Percentiles rank a stretch among this genome's conserved stretches.
Evolutionary conservation across 305 asterid species (phyloP).

Genomic region (Fraxinus paxiana): DNA sequence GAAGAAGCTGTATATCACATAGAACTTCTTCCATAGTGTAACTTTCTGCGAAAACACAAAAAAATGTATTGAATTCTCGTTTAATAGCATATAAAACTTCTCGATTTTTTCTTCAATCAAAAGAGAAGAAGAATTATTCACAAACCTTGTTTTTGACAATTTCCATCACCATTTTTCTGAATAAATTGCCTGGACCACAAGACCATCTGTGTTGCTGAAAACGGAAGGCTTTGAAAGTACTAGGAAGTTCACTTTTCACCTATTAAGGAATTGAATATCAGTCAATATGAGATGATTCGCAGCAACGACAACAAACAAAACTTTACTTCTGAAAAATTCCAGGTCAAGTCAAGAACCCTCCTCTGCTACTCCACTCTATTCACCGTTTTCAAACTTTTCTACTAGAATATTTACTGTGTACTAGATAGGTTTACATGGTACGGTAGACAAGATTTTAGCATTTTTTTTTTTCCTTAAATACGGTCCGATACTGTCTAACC

Average conservation of each 20-base stretch:
- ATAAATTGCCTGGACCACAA: constrained; percentile 71
- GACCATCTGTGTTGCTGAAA: constrained; percentile 85
- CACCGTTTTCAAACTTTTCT: background rate
- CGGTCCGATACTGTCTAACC: background rate
- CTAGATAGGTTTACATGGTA: background rate
- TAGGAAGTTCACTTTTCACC: constrained; percentile 74
- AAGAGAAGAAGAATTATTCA: background rate
- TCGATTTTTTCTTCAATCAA: background rate
- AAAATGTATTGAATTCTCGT: background rate
- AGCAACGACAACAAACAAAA: background rate
- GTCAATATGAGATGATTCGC: background rate
- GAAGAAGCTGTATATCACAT: constrained; percentile 82
- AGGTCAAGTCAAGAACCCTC: background rate
- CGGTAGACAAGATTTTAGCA: background rate
- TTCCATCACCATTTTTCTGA: constrained; percentile 62
- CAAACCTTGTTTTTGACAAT: constrained; percentile 58
- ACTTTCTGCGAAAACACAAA: constrained; percentile 45
- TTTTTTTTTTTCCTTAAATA: background rate
- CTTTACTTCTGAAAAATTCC: background rate
- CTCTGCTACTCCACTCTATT: background rate
- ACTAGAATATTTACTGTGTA: background rate
- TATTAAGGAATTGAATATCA: constrained; percentile 8
- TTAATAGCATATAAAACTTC: background rate
- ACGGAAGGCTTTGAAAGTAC: constrained; percentile 70
- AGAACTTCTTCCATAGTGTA: constrained; percentile 48